phyloP scores from a whole-genome alignment of 495 filamentous ascomycete species.

The Elasticomyces elasticus region DNA sequence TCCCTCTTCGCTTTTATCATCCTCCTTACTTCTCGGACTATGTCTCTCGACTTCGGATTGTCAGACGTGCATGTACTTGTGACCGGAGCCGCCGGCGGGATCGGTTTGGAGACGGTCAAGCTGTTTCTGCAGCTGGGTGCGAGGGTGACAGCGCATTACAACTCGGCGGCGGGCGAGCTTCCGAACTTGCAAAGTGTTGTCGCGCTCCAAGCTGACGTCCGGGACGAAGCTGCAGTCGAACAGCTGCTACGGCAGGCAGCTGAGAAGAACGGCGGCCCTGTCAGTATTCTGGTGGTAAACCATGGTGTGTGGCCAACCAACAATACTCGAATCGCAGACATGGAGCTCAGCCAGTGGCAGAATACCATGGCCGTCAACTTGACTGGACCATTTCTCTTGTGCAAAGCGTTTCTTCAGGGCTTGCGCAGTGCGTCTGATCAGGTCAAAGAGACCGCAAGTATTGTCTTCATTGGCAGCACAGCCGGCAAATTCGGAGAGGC shows the following conservation, averaged over 20 bases:
- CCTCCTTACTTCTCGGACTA: no score
- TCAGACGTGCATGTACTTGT: conserved; percentile 14
- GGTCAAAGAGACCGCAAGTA: conserved; percentile 4
- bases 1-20: no score
- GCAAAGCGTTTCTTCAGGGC: conserved; percentile 7
- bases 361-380: conserved; percentile 20
- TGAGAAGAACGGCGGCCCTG: conserved; percentile 10
- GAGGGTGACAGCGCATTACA: conserved; percentile 19
- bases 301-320: conserved; percentile 18
- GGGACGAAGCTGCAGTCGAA: conserved; percentile 8
- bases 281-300: conserved; percentile 17
- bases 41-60: conserved; percentile 19
- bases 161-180: conserved; percentile 11
- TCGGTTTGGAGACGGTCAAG: conserved; percentile 14
- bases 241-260: conserved; percentile 9
- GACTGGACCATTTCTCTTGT: conserved; percentile 19
- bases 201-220: conserved; percentile 17
- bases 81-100: conserved; percentile 17
- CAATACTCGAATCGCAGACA: conserved; percentile 14
- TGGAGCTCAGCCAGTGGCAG: conserved; percentile 15
- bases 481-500: conserved; percentile 22
- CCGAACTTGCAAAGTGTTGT: not conserved
- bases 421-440: not conserved
- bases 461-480: conserved; percentile 21
- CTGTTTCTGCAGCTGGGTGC: conserved; percentile 15